Evolutionary conservation across 805 yeast genomes (phyloP), one percentile per base, ranked within the genome.

Genomic region (Lipomyces oligophaga): DNA sequence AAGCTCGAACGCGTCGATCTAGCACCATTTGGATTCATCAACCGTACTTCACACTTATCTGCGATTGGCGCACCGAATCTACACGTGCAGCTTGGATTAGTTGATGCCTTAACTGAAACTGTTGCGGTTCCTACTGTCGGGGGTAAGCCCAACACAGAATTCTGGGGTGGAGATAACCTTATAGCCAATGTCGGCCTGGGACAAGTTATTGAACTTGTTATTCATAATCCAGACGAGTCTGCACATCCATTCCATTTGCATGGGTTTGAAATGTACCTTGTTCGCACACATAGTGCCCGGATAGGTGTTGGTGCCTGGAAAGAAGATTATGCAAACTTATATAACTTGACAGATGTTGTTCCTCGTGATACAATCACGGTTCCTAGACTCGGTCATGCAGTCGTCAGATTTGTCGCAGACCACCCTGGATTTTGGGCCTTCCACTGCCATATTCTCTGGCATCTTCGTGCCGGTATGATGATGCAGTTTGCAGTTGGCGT

Each of bases 401-500:
- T 86, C 24, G 63, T 90, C 55, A 78, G 97, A 66, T 90, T 87
- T 74, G 78, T 78, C 63, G 96, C 97, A 39, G 81, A 84, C 64
- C 90, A 90, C 66, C 97, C 97, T 25, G 98, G 98, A 71, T 87
- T 88, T 15, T 90, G 97, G 98, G 78, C 81, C 67, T 89, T 93
- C 89, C 98, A 90, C 72, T 93, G 98, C 70, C 98, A 93, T 67
- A 82, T 93, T 61, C 97, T 89, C 66, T 90, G 98, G 98, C 98
- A 93, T 71, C 76, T 93, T 73, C 76, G 81, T 60, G 97, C 90
- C 72, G 98, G 98, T 60, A 76, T 90, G 62, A 93, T 95, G 94
- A 94, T 18, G 59, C 69, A 41, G 68, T 70, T 30, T 63, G 83
- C 31, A 74, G 76, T 57, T 64, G 72, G 46, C 40, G n/a, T 27